Percentiles rank a stretch among this genome's conserved stretches.
Evolutionary conservation across 129 eudicot genomes (phyloP).

Genomic region (Pittosporum tobira): DNA sequence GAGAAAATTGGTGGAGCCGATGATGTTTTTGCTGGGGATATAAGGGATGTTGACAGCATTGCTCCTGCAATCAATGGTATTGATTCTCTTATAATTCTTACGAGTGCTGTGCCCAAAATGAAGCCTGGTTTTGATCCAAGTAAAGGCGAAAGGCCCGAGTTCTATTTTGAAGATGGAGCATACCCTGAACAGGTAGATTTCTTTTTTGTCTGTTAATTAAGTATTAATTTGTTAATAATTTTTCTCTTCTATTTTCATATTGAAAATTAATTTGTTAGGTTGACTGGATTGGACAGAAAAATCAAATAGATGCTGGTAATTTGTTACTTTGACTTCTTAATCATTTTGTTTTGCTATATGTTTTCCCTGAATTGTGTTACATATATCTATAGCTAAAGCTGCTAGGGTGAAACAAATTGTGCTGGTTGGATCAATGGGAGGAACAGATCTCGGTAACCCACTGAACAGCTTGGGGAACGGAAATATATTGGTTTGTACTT

Average conservation of each 20-base stretch:
- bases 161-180: slow-evolving; percentile 74
- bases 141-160: slow-evolving; percentile 89
- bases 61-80: slow-evolving; percentile 62
- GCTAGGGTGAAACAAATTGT: slow-evolving; percentile 97
- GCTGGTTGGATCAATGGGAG: slow-evolving; percentile 97
- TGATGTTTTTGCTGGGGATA: slow-evolving; percentile 85
- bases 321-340: background rate
- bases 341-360: background rate
- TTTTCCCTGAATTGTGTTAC: slow-evolving; percentile 2
- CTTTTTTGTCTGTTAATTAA: no score
- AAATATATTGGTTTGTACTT: slow-evolving; percentile 74
- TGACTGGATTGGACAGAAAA: slow-evolving; percentile 97
- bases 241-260: background rate
- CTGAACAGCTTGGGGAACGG: slow-evolving; percentile 87
- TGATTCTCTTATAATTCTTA: slow-evolving; percentile 78
- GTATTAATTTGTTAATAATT: background rate
- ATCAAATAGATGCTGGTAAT: slow-evolving; percentile 92
- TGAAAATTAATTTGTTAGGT: slow-evolving; percentile 43
- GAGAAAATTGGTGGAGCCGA: slow-evolving; percentile 86
- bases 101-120: slow-evolving; percentile 98
- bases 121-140: slow-evolving; percentile 93
- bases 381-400: slow-evolving; percentile 64
- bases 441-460: slow-evolving; percentile 72
- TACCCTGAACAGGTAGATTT: slow-evolving; percentile 64
- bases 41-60: slow-evolving; percentile 51